Conservation (phyloP, 345 rosid species). For the Salix koriyanagi region DNA sequence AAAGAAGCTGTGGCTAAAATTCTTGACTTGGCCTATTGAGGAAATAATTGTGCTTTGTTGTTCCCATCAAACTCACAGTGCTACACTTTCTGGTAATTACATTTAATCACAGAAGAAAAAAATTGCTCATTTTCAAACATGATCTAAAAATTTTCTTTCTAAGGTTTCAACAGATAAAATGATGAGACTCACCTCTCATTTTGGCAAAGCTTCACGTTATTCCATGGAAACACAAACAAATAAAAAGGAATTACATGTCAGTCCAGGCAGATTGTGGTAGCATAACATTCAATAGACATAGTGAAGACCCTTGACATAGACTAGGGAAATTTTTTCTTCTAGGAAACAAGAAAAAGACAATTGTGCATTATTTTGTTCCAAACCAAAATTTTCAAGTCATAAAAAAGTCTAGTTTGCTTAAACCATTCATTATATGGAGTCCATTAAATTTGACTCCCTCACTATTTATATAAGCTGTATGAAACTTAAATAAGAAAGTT, state of each 20-base stretch:
- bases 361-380: not conserved
- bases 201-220: constrained; percentile 72
- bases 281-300: not conserved
- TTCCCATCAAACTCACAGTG: not conserved
- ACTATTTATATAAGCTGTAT: not conserved
- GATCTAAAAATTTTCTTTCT: not conserved
- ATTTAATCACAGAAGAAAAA: not conserved
- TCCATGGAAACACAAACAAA: constrained; percentile 25
- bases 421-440: not conserved
- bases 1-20: not conserved
- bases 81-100: not conserved
- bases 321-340: not conserved
- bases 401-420: not conserved
- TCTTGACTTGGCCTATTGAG: not conserved
- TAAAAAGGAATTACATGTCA: constrained; percentile 27
- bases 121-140: not conserved
- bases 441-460: not conserved
- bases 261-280: constrained; percentile 5
- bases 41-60: not conserved
- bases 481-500: not conserved
- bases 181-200: constrained; percentile 64
- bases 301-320: not conserved
- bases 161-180: not conserved
- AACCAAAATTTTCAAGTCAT: not conserved
- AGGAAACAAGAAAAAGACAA: not conserved